Base-by-base conservation (phyloP, 768 basidiomycete genomes). In the Scleroderma bovista region DNA sequence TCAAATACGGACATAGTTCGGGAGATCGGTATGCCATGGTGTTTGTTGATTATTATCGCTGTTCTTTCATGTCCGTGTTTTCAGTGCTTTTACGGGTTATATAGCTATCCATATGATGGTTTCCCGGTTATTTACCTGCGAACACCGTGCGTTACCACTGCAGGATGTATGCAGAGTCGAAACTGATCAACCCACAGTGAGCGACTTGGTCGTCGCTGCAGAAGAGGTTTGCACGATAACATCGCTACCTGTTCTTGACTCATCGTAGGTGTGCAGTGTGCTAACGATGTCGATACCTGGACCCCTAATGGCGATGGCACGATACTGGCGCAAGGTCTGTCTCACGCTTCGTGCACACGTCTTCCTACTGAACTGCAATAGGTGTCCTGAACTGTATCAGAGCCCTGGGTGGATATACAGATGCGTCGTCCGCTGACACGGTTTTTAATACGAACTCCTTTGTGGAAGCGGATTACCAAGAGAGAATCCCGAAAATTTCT, bases 311-410 rank as follows among this genome's bases (percentile, higher is more conserved):
- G 74, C 29, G 79, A 83, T 52, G 69, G 76, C 22, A 68, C 72
- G 6, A 73, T 79, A 6, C 66, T 84, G 24, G 77, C 77, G 1
- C 76, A 72, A 53, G 79, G 83, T 82, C 62, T 12, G 69, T 60
- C 46, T 17, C 10, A 5, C 33, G 24, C 36, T 12, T 44, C 48
- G n/a, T 34, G 13, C 17, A 31, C 31, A 29, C 52, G 19, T 37
- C 37, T 19, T 20, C 39, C 34, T 6, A 46, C 36, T 31, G 36
- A 38, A 31, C 23, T 43, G 15, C 31, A 31, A 10, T 44, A 80
- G 82, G 75, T 36, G 65, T 79, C n/a, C 60, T 84, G 38, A 86
- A 80, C 51, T 82, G 78, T 52, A 73, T 85, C 46, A 79, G 83
- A 33, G 83, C 79, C 3, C 64, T 86, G 15, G 81, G 78, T 12